A percentile compares a stretch with the other conserved stretches of the same genome.
Evolutionary conservation across 2,329 filamentous ascomycete genomes (phyloP).

Genomic region (Exophiala spinifera): DNA sequence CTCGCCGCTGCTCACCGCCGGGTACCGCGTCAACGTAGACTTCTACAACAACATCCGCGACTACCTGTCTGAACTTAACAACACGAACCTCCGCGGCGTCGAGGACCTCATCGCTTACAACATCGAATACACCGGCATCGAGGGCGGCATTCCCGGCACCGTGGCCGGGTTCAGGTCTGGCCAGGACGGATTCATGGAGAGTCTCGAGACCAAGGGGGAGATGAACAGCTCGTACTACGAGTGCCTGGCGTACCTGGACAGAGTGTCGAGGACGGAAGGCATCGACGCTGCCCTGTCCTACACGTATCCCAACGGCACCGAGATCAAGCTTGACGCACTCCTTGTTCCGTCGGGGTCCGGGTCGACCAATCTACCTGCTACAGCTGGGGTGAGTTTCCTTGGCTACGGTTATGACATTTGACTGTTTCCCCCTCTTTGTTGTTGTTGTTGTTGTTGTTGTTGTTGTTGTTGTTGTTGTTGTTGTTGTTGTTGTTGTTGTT

Average conservation of each 20-base stretch:
- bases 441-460: too few relatives aligned
- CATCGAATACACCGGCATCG: constrained; percentile 60
- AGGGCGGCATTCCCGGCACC: constrained; percentile 62
- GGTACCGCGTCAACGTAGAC: constrained; percentile 55
- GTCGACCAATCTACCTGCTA: constrained; percentile 66
- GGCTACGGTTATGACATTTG: too few relatives aligned
- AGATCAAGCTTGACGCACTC: constrained; percentile 54
- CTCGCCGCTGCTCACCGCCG: constrained; percentile 66
- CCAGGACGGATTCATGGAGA: constrained; percentile 64
- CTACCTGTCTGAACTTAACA: constrained; percentile 62
- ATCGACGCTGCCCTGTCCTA: constrained; percentile 64
- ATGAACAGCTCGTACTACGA: constrained; percentile 65
- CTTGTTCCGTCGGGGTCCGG: constrained; percentile 67
- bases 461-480: too few relatives aligned
- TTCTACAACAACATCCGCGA: constrained; percentile 59
- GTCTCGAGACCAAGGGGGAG: constrained; percentile 55
- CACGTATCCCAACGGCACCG: constrained; percentile 10
- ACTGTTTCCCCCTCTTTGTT: too few relatives aligned
- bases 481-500: too few relatives aligned
- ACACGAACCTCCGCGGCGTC: constrained; percentile 58
- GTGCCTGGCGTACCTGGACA: constrained; percentile 60
- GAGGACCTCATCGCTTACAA: constrained; percentile 65
- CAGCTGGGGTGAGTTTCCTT: constrained; percentile 52
- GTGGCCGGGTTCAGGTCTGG: constrained; percentile 66
- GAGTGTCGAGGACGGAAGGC: constrained; percentile 59